Conservation (phyloP, 768 basidiomycete genomes). For the Phanerodontia chrysosporium region DNA sequence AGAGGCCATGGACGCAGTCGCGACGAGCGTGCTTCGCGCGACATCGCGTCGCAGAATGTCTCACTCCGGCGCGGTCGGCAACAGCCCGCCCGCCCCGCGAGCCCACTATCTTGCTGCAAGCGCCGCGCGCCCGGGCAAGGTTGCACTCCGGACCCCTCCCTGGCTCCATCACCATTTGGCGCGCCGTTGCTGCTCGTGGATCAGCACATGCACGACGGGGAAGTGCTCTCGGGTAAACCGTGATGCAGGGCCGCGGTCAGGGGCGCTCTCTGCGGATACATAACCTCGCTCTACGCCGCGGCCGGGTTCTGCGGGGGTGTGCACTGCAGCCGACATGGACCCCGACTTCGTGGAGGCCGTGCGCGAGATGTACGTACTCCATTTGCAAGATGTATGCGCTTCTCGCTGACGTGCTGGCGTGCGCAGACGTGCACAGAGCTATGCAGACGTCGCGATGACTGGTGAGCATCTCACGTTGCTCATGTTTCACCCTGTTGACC, state of each 20-base stretch:
- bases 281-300: background rate
- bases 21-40: too few species aligned
- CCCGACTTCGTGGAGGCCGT: background rate
- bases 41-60: too few species aligned
- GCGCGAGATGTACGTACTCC: background rate
- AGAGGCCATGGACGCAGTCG: too few species aligned
- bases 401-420: background rate
- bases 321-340: background rate
- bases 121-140: too few species aligned
- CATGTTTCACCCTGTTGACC: background rate
- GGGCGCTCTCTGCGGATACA: background rate
- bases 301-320: background rate
- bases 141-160: too few species aligned
- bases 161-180: too few species aligned
- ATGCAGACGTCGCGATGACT: background rate
- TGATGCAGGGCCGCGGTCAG: background rate
- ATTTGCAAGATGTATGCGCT: background rate
- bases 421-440: background rate
- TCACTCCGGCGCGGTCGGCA: too few species aligned
- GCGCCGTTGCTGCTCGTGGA: too few species aligned
- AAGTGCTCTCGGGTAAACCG: too few species aligned
- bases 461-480: background rate
- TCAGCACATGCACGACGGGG: too few species aligned
- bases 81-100: too few species aligned
- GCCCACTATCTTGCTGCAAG: too few species aligned